phyloP scores from a whole-genome alignment of 345 rosid species.

The Pistacia vera region DNA sequence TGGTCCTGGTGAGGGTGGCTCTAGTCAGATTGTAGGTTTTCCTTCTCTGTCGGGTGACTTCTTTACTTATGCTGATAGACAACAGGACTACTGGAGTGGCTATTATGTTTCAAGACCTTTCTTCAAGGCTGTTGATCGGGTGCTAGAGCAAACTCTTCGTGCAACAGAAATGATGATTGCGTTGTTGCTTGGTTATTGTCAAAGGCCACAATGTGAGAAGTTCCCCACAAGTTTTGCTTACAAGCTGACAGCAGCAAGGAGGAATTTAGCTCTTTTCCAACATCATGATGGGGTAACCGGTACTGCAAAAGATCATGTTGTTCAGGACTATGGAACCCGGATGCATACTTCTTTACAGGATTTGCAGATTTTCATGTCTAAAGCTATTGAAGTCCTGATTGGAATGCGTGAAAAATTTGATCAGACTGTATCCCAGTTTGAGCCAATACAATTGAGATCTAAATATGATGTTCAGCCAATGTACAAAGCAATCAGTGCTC shows the following conservation, averaged over 20 bases:
- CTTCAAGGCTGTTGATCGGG: conserved; percentile 97
- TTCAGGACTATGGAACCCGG: conserved; percentile 83
- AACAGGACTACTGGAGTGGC: conserved; percentile 99
- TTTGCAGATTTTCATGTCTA: conserved; percentile 94
- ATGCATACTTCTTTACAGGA: conserved; percentile 93
- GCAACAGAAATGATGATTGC: conserved; percentile 91
- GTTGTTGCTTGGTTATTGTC: conserved; percentile 86
- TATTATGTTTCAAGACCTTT: conserved; percentile 98
- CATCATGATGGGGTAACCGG: conserved; percentile 99
- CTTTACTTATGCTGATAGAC: conserved; percentile 93
- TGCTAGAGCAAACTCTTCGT: conserved; percentile 87
- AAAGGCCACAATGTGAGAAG: conserved; percentile 83
- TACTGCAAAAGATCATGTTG: conserved; percentile 95
- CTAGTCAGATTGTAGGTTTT: conserved; percentile 77
- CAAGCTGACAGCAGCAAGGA: conserved; percentile 94
- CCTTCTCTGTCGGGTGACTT: conserved; percentile 98
- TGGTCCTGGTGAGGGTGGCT: conserved; percentile 78
- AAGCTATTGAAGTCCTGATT: conserved; percentile 84
- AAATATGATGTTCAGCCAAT: conserved; percentile 82
- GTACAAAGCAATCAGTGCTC: conserved; percentile 64
- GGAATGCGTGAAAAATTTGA: conserved; percentile 85
- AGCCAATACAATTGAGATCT: conserved; percentile 81
- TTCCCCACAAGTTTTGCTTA: conserved; percentile 68
- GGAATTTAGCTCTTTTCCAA: conserved; percentile 98
- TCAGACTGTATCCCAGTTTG: conserved; percentile 70